Evolutionary conservation across 2,329 filamentous ascomycete genomes (phyloP).

Genomic region (Sporothrix sp.): DNA sequence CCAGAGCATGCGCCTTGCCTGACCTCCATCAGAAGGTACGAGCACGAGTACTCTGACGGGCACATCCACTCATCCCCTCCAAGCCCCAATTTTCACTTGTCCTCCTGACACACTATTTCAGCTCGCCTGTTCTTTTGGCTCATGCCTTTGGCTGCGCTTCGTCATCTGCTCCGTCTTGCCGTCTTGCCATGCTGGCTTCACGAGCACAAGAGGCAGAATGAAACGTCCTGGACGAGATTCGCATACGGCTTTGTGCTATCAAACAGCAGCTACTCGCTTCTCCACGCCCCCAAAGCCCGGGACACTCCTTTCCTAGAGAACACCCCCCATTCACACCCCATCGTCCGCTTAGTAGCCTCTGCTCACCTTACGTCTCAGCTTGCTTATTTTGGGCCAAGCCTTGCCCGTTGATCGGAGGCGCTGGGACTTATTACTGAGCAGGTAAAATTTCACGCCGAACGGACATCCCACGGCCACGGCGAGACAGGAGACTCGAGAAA

Average conservation of each 20-base stretch:
- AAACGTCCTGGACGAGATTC: too few species aligned
- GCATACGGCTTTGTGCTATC: too few species aligned
- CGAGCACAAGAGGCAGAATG: too few species aligned
- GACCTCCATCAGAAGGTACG: not conserved
- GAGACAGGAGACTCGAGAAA: not conserved
- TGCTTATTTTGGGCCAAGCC: constrained; percentile 5
- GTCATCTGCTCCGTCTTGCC: not conserved
- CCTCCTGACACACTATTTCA: constrained; percentile 14
- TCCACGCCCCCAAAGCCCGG: too few species aligned
- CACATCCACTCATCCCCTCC: not conserved
- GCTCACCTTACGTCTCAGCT: constrained; percentile 7
- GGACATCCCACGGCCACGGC: not conserved
- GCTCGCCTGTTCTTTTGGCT: not conserved
- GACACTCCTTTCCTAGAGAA: too few species aligned
- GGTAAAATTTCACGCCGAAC: not conserved
- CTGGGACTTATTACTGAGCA: not conserved
- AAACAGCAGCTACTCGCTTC: too few species aligned
- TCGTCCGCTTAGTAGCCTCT: constrained; percentile 1
- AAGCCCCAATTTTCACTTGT: constrained; percentile 15
- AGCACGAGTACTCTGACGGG: not conserved
- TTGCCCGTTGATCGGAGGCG: constrained; percentile 7
- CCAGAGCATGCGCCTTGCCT: not conserved
- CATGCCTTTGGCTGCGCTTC: not conserved
- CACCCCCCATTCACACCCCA: constrained; percentile 5
- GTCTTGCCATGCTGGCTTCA: not conserved